Conservation (phyloP, 2,329 filamentous ascomycete genomes). For the Colletotrichum tanaceti region DNA sequence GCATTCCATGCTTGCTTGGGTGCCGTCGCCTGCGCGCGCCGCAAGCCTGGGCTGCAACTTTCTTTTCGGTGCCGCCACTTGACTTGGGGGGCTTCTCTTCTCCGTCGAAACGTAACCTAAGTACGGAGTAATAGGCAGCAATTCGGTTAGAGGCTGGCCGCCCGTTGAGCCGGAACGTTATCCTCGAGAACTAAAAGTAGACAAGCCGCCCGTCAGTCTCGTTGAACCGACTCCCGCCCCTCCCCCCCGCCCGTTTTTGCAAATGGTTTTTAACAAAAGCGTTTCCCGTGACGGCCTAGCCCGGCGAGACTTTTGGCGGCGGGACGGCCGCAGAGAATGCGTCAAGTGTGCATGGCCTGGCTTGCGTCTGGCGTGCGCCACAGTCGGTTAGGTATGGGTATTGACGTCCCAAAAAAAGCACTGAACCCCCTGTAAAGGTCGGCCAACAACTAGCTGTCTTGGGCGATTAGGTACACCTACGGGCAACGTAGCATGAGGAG, state of each 20-base stretch:
- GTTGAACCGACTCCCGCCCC: neutral
- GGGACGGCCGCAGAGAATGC: neutral
- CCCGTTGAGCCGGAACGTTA: conserved; percentile 33
- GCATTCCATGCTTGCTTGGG: conserved; percentile 2
- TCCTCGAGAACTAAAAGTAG: too few species aligned
- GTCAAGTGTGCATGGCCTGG: conserved; percentile 21
- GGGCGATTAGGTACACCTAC: neutral
- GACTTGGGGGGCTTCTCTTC: neutral
- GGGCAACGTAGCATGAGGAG: too few species aligned
- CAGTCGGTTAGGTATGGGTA: conserved; percentile 10
- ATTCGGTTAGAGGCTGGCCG: neutral
- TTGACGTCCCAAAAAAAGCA: neutral
- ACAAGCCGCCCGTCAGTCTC: neutral
- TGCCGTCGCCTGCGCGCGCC: conserved; percentile 7
- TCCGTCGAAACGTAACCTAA: too few species aligned
- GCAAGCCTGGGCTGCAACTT: conserved; percentile 3
- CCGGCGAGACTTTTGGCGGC: neutral
- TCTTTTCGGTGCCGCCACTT: neutral
- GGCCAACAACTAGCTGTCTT: neutral
- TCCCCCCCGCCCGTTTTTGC: neutral
- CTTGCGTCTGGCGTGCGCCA: conserved; percentile 23
- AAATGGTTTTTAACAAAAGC: neutral
- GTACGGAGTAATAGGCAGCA: too few species aligned
- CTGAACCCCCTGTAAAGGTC: conserved; percentile 1
- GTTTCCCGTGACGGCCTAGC: conserved; percentile 19